Base-by-base conservation (phyloP, 1,139 yeast species). In the Yamadazyma triangularis region DNA sequence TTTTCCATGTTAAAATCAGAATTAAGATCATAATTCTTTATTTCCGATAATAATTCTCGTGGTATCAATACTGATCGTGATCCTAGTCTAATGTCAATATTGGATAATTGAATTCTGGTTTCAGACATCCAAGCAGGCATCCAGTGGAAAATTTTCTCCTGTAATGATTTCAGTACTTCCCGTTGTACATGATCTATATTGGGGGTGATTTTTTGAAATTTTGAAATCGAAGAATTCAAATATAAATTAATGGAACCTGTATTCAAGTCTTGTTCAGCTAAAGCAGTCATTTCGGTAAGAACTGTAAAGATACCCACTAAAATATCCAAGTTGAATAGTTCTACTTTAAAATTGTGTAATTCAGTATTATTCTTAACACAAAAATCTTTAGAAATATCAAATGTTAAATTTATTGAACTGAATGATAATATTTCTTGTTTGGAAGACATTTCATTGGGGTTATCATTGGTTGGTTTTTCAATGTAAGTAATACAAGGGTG, bases 1-100 rank as follows among this genome's bases (percentile, higher is more conserved):
- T 45, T 24, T 11, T 28, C 16, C 24, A 25, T 8, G 13, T 65
- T 58, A 23, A 60, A 47, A 44, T 74, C 78, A 37, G 2, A 45
- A 18, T 18, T 9, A 18, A 18, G 20, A 18, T 9, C 20, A 18
- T 18, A 6, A 6, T 18, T 18, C 9, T 18, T 9, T 38, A 21
- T 58, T 51, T 26, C 66, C 51, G 4, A 64, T 43, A 28, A 62
- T 59, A 13, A 16, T 4, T 66, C 61, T 8, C 70, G 41, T 10
- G 66, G 77, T 39, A 79, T 65, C 31, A 80, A 60, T 0, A 79
- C 69, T 0, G 87, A 79, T 30, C 85, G 62, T 0, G 85, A 69
- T 0, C 86, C 87, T 7, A 79, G 34, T 8, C 55, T 45, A 0
- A 77, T 28, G 3, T 50, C 47, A 4, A 70, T 45, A 4, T 56